Evolutionary conservation across 164 flowering plant genomes (phyloP), one percentile per base, ranked within the genome.

Genomic region (Macadamia integrifolia): DNA sequence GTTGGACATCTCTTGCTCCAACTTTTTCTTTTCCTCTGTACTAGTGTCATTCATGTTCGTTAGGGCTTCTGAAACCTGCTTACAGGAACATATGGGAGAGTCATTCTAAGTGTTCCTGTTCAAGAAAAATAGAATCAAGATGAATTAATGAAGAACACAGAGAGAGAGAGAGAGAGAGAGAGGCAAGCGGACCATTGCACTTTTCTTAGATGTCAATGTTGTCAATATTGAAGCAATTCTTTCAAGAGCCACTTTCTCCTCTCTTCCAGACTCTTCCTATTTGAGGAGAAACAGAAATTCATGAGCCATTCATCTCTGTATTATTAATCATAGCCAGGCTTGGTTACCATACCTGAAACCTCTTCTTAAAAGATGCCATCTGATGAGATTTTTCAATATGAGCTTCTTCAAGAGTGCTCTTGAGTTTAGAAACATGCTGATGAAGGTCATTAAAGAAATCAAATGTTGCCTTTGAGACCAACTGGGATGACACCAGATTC

Each of bases 201-300:
- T 72, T 77, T 76, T 90, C 72, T 81, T 88, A 23, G 80, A 65
- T 40, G 86, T 87, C 74, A 87, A 65, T 46, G 62, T 70, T 42
- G 80, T 81, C 66, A 90, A 70, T 74, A 86, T 84, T 46, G 46
- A 76, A 43, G 88, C 82, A 76, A 90, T 85, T 66, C 83, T 82
- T 72, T 86, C 85, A 72, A 86, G 67, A 18, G 94, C 91, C 64
- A 72, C 73, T 74, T 85, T 80, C 77, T 92, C 92, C 68, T 92
- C 94, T 73, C 70, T 83, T 9, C 81, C 80, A 72, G 92, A 86
- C 71, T 84, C 85, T 66, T 92, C 94, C 98, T 92, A 84, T 72
- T 48, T 64, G 14, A 75, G 62, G 6, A 68, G 61, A 61, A 71
- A 50, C 12, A 58, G n/a, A 67, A 60, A 3, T 52, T 15, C 46